Percentiles rank a stretch among this genome's conserved stretches.
phyloP scores from a whole-genome alignment of 768 basidiomycete species.

The Podaxis sp. region DNA sequence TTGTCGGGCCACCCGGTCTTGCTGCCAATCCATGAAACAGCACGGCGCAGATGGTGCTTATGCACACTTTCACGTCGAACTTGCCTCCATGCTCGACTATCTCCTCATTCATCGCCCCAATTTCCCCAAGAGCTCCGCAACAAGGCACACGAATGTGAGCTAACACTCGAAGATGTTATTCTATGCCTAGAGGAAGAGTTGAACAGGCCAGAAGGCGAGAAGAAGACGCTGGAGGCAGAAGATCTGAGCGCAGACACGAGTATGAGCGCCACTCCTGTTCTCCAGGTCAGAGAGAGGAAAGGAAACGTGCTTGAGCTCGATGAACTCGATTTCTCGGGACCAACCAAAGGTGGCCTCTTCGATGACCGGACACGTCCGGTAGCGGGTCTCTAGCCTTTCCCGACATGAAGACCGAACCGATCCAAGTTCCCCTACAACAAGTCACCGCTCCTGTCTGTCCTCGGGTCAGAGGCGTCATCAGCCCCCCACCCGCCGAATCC shows the following conservation, averaged over 20 bases:
- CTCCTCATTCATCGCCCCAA: constrained; percentile 60
- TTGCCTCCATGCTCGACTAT: constrained; percentile 97
- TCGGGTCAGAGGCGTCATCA: not conserved
- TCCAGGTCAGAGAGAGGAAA: constrained; percentile 36
- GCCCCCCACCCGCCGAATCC: constrained; percentile 13
- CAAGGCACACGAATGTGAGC: constrained; percentile 60
- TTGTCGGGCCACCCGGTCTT: constrained; percentile 47
- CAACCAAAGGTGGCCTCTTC: constrained; percentile 22
- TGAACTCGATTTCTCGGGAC: constrained; percentile 58
- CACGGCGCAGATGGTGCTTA: constrained; percentile 87
- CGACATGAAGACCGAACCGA: constrained; percentile 42
- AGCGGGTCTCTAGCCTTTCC: constrained; percentile 15
- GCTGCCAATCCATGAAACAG: constrained; percentile 83
- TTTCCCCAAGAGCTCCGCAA: constrained; percentile 79
- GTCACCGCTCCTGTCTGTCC: constrained; percentile 24
- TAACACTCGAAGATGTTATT: constrained; percentile 78
- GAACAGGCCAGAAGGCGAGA: constrained; percentile 69
- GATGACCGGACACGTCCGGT: constrained; percentile 15
- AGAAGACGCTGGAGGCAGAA: constrained; percentile 56
- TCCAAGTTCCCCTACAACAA: constrained; percentile 40
- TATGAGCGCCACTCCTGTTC: constrained; percentile 51
- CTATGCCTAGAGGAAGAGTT: constrained; percentile 84
- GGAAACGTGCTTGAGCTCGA: constrained; percentile 38
- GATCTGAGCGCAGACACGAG: constrained; percentile 44
- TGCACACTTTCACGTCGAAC: constrained; percentile 75